A percentile compares a stretch with the other conserved stretches of the same genome.
phyloP scores from a whole-genome alignment of 306 rosid genomes.

The Lathyrus aphaca region DNA sequence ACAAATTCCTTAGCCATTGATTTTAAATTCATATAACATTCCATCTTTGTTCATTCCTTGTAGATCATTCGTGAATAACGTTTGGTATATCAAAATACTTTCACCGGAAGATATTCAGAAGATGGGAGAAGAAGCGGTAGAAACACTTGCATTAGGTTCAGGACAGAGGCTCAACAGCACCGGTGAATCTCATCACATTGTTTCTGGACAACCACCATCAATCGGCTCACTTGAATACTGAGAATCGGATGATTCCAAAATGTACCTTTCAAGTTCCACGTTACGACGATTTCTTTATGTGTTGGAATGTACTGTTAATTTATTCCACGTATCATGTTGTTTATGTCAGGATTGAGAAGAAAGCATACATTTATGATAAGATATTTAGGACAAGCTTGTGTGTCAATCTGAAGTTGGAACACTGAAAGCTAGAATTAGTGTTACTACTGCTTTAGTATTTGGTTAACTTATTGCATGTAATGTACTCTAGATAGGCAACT shows the following conservation, averaged over 20 bases:
- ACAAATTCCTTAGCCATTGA: neutral
- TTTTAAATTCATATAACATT: neutral
- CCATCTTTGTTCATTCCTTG: conserved; percentile 7
- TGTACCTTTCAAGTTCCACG: conserved; percentile 36
- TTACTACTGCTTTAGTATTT: conserved; percentile 42
- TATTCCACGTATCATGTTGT: conserved; percentile 21
- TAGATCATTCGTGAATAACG: conserved; percentile 84
- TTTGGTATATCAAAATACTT: conserved; percentile 86
- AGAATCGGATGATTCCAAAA: conserved; percentile 25
- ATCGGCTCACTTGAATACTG: conserved; percentile 72
- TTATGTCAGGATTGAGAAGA: conserved; percentile 34
- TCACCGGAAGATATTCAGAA: conserved; percentile 84
- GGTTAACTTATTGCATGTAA: conserved; percentile 40
- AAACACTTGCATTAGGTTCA: conserved; percentile 51
- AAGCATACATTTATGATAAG: conserved; percentile 34
- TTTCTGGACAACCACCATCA: conserved; percentile 72
- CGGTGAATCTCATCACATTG: conserved; percentile 55
- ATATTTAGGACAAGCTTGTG: conserved; percentile 44
- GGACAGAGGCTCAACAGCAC: conserved; percentile 61
- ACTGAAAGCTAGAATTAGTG: conserved; percentile 40
- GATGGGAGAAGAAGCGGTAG: conserved; percentile 72
- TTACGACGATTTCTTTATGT: conserved; percentile 31
- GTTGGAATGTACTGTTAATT: conserved; percentile 24
- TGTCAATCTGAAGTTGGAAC: conserved; percentile 40
- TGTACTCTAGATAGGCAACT: conserved; percentile 40